Evolutionary conservation across 2,329 filamentous ascomycete genomes (phyloP), one percentile per base, ranked within the genome.

Genomic region (Neurospora crassa): DNA sequence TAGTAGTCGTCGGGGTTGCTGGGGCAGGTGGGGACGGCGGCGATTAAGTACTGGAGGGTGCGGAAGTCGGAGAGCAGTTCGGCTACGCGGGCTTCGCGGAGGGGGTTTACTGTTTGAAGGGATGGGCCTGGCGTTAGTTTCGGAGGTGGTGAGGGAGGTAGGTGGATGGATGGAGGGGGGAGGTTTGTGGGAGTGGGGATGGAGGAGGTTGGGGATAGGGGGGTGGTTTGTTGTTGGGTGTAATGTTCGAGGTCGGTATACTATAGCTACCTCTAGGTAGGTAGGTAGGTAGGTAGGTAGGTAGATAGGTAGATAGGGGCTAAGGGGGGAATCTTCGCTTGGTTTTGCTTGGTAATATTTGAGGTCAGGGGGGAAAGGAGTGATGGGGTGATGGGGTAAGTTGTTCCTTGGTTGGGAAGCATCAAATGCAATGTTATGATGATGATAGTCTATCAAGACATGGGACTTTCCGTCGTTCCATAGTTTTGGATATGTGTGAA

Each of bases 51-150:
- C 78, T 90, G 89, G 37, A 90, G 82, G 63, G 82, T 86, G 73
- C 84, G 85, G 79, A 91, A 90, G 78, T 90, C 88, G 73, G 84
- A 81, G 53, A 90, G 84, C 68, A 90, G 80, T 75, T 90, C 85
- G 78, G 87, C 88, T 77, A 90, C 88, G 74, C 89, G 86, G 70
- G 82, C 83, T 75, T 83, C 85, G 75, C 89, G 85, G 78, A 83
- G 87, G 67, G 87, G 83, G 80, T 91, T 90, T 72, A 89, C 88
- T 91, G 1, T n/a, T n/a, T n/a, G n/a, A n/a, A n/a, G n/a, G n/a
- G n/a, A n/a, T n/a, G n/a, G n/a, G n/a, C n/a, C n/a, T n/a, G n/a
- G n/a, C n/a, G n/a, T n/a, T n/a, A n/a, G n/a, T n/a, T n/a, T n/a
- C 8, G 10, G 3, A 3, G 10, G 40, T 11, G 8, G 0, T 40